Base-by-base conservation (phyloP, 352 stramenopile genomes). In the Pythium dissotocum region DNA sequence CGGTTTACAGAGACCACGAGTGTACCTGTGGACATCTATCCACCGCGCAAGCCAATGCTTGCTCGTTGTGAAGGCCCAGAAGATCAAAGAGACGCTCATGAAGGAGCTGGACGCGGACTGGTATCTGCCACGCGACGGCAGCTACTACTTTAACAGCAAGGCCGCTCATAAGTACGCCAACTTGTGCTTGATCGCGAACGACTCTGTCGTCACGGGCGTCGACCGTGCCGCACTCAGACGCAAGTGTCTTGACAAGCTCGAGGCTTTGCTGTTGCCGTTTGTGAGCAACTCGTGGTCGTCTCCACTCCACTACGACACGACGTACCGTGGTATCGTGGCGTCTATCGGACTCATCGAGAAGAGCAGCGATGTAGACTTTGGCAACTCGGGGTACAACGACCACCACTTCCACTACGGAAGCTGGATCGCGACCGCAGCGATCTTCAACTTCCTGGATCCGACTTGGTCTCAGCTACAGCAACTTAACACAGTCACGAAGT, bases 371-470 rank as follows among this genome's bases (percentile, higher is more conserved):
- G 65, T 75, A 0, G 81, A 89, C 65, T 89, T 89, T 68, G 81
- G 81, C 55, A 87, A 89, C 77, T 78, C 77, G 58, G 80, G 85
- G 69, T 89, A 88, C 72, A 87, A 87, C 62, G 81, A 89, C 58
- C 81, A 89, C 69, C 81, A 89, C 70, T 89, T 77, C 58, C 81
- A 89, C 73, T 89, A 83, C 67, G 81, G 79, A 68, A 88, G 88
- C 74, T 89, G 81, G 79, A 58, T 89, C 44, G 58, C 70, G 54
- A 75, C 76, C 35, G 67, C 75, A 32, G 77, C 79, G 33, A 83
- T 89, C 58, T 73, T 86, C 65, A 87, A 87, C 63, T 62, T 57
- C 35, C 59, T 89, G 40, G 75, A 89, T 51, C 76, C 78, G 56
- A 80, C 40, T 21, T 87, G 79, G 80, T 72, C 63, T 7, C 61